Conservation (phyloP, 2,329 filamentous ascomycete species). For the Phyllosticta citriasiana region DNA sequence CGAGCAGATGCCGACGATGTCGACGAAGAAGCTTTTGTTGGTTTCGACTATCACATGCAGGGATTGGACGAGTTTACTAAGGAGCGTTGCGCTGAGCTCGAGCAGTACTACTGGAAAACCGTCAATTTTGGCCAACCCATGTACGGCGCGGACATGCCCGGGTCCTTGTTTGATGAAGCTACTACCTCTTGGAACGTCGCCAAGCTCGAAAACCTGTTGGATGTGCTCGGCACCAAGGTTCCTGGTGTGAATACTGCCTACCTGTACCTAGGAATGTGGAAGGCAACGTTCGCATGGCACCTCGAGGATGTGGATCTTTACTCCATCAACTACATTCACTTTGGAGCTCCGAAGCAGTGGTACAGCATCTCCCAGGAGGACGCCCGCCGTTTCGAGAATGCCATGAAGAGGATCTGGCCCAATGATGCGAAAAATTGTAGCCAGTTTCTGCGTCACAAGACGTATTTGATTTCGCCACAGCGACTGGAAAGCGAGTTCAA, state of each 20-base stretch:
- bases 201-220: conserved; percentile 83
- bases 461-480: conserved; percentile 87
- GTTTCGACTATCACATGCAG: conserved; percentile 84
- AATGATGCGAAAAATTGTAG: conserved; percentile 90
- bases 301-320: conserved; percentile 97
- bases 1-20: conserved; percentile 68
- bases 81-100: conserved; percentile 87
- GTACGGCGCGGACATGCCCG: conserved; percentile 94
- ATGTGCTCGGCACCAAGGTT: conserved; percentile 89
- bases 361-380: conserved; percentile 98
- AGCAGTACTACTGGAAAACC: conserved; percentile 94
- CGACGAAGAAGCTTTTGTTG: conserved; percentile 82
- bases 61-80: conserved; percentile 75
- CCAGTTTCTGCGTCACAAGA: conserved; percentile 95
- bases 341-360: conserved; percentile 98
- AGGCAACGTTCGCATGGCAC: conserved; percentile 98
- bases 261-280: conserved; percentile 98
- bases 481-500: conserved; percentile 79
- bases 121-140: conserved; percentile 89
- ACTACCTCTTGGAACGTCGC: conserved; percentile 88
- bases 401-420: conserved; percentile 93
- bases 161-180: conserved; percentile 81
- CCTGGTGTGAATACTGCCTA: conserved; percentile 98
- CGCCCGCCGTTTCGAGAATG: conserved; percentile 80
- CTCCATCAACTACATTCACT: conserved; percentile 99